A percentile compares a stretch with the other conserved stretches of the same genome.
Evolutionary conservation across 495 filamentous ascomycete species (phyloP).

Genomic region (Penicillium macrosclerotiorum): DNA sequence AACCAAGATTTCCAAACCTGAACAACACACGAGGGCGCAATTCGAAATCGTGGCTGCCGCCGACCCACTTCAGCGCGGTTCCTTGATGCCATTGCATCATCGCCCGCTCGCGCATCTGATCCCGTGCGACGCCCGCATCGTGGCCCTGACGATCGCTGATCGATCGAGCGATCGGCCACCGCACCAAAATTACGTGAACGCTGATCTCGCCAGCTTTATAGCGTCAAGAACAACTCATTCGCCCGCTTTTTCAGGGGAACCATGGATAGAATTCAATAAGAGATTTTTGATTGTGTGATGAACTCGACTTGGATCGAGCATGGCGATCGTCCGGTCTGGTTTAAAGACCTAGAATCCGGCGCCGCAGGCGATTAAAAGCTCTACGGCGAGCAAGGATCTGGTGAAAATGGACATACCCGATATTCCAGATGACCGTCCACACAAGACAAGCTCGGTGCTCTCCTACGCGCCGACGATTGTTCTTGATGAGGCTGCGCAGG

Average conservation of each 20-base stretch:
- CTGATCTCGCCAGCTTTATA: constrained; percentile 10
- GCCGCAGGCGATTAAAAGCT: neutral
- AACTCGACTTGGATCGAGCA: constrained; percentile 1
- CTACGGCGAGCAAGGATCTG: neutral
- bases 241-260: neutral
- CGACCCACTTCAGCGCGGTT: constrained; percentile 3
- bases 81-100: constrained; percentile 18
- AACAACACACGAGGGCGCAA: neutral
- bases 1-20: no score
- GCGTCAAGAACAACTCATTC: constrained; percentile 12
- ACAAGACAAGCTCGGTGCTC: constrained; percentile 8
- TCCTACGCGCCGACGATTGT: constrained; percentile 12
- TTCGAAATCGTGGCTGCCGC: neutral
- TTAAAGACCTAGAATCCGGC: constrained; percentile 10
- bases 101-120: constrained; percentile 8
- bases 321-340: constrained; percentile 1
- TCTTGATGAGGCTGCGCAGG: constrained; percentile 7
- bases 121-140: neutral
- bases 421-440: constrained; percentile 18
- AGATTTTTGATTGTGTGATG: neutral
- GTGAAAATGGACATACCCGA: constrained; percentile 17
- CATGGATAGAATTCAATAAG: constrained; percentile 12
- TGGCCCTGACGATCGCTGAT: constrained; percentile 21
- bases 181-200: constrained; percentile 3
- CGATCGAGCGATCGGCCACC: constrained; percentile 9